A percentile compares a stretch with the other conserved stretches of the same genome.
phyloP scores from a whole-genome alignment of 2,329 filamentous ascomycete species.

The Talaromyces sp. region DNA sequence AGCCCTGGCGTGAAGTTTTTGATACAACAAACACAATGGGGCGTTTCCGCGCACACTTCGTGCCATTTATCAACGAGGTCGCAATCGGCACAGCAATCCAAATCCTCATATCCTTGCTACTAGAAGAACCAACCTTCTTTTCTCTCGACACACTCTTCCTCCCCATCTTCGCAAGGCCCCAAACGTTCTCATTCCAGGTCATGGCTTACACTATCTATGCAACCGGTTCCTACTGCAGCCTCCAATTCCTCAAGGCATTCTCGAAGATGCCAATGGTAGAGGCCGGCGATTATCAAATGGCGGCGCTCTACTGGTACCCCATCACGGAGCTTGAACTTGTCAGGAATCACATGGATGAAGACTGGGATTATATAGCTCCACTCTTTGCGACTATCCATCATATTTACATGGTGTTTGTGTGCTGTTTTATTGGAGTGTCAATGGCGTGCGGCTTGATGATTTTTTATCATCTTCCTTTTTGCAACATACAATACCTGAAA shows the following conservation, averaged over 20 bases:
- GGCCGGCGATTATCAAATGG: conserved; percentile 1
- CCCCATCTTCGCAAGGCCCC: conserved; percentile 1
- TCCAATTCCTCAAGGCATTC: conserved; percentile 8
- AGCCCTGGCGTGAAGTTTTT: neutral
- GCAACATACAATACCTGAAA: neutral
- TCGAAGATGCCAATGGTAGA: neutral
- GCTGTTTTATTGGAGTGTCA: conserved; percentile 8
- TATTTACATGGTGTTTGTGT: conserved; percentile 8
- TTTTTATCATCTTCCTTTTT: neutral
- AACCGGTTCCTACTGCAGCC: neutral
- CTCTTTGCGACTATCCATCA: conserved; percentile 10
- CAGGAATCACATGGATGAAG: neutral
- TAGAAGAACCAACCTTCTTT: neutral
- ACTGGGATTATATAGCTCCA: neutral
- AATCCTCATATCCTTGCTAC: neutral
- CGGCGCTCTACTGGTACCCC: neutral
- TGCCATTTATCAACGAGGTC: conserved; percentile 3
- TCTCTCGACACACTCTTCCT: neutral
- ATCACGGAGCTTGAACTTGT: neutral
- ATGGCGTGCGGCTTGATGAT: conserved; percentile 12
- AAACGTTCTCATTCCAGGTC: neutral
- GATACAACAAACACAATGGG: neutral
- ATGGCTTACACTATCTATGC: neutral
- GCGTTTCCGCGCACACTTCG: neutral
- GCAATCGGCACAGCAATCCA: neutral